Conservation (phyloP, 345 rosid species). For the Arabis hirsuta region DNA sequence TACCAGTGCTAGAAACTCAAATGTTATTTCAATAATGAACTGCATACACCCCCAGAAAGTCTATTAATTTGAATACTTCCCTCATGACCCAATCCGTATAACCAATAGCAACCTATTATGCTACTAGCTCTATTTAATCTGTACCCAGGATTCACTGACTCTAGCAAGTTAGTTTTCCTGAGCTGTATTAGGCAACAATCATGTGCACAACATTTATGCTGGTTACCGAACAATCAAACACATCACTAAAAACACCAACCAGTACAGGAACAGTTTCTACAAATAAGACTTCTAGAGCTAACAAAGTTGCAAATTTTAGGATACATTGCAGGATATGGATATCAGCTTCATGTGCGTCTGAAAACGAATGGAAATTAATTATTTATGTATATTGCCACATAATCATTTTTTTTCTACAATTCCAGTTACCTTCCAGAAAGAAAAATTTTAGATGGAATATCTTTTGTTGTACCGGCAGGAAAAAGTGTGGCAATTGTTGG, state of each 20-base stretch:
- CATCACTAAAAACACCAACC: slow-evolving; percentile 6
- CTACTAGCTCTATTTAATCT: neutral
- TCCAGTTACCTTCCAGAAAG: slow-evolving; percentile 82
- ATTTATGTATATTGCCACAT: slow-evolving; percentile 28
- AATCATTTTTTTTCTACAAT: slow-evolving; percentile 33
- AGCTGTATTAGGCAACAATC: slow-evolving; percentile 7
- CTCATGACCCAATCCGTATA: neutral
- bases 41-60: neutral
- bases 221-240: neutral
- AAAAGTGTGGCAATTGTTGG: slow-evolving; percentile 99
- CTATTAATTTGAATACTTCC: neutral
- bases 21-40: slow-evolving; percentile 12
- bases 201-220: slow-evolving; percentile 1
- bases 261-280: neutral
- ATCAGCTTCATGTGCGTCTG: neutral
- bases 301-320: slow-evolving; percentile 16
- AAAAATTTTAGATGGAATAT: slow-evolving; percentile 89
- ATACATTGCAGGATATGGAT: slow-evolving; percentile 26
- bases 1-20: slow-evolving; percentile 5
- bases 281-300: neutral
- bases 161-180: neutral
- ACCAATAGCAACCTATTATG: slow-evolving; percentile 6
- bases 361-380: neutral
- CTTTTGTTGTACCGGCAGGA: slow-evolving; percentile 89
- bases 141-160: neutral